Evolutionary conservation across 1,139 yeast species (phyloP).

Genomic region (Yamadazyma dendronema): DNA sequence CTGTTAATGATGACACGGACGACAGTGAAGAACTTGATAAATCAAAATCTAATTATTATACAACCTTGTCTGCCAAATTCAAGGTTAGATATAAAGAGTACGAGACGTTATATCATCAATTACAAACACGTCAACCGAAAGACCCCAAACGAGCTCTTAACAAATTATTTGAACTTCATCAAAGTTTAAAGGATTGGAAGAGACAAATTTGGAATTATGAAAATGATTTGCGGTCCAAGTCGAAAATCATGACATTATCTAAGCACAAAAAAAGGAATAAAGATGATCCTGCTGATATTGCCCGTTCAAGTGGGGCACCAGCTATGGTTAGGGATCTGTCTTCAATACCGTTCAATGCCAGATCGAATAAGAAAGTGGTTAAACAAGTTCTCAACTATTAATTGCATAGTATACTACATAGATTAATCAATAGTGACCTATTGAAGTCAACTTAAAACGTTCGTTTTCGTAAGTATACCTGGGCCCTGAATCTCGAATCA

Average conservation of each 20-base stretch:
- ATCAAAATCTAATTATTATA: constrained; percentile 21
- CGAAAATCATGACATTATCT: constrained; percentile 33
- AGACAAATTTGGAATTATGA: constrained; percentile 36
- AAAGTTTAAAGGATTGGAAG: constrained; percentile 35
- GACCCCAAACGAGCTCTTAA: constrained; percentile 23
- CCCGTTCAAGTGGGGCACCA: neutral
- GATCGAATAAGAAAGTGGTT: constrained; percentile 2
- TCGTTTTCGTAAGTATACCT: no score
- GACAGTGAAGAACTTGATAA: constrained; percentile 11
- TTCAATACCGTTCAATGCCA: neutral
- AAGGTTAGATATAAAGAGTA: constrained; percentile 39
- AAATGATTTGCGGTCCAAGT: constrained; percentile 30
- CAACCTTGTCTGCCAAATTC: constrained; percentile 36
- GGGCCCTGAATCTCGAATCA: no score
- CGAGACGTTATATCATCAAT: constrained; percentile 27
- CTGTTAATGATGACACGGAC: constrained; percentile 25
- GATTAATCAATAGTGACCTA: no score
- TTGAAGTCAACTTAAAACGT: no score
- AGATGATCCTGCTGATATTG: no score
- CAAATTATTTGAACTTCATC: constrained; percentile 35
- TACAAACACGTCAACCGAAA: constrained; percentile 13
- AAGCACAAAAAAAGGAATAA: constrained; percentile 28
- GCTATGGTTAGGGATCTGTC: neutral
- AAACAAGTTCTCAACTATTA: constrained; percentile 10
- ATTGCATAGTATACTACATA: no score